Evolutionary conservation across 768 basidiomycete species (phyloP).

Genomic region (Hydnum rufescens): DNA sequence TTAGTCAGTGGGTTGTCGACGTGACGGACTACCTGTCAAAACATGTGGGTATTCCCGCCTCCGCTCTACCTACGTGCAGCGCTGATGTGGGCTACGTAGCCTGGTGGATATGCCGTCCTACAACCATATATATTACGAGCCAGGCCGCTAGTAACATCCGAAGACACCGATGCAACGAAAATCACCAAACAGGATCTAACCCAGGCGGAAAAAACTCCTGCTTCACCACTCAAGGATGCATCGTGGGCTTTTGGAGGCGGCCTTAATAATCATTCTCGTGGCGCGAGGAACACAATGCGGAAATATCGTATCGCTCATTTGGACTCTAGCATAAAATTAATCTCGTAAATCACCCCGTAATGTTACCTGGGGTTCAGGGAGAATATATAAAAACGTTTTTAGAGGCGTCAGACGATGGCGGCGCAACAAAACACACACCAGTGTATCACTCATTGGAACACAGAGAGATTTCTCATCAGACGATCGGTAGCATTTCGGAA

Average conservation of each 20-base stretch:
- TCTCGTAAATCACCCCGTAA: too few relatives aligned
- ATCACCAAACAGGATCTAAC: too few relatives aligned
- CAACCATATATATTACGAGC: not conserved
- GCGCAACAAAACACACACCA: not conserved
- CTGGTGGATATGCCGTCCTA: slow-evolving; percentile 1
- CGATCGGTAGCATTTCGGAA: slow-evolving; percentile 68
- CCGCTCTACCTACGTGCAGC: not conserved
- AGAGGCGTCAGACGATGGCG: too few relatives aligned
- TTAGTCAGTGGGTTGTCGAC: slow-evolving; percentile 4
- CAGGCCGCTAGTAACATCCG: too few relatives aligned
- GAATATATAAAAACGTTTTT: too few relatives aligned
- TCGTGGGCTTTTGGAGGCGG: slow-evolving; percentile 4
- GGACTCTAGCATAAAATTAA: not conserved
- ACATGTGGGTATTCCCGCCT: slow-evolving; percentile 4
- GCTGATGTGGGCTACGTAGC: slow-evolving; percentile 2
- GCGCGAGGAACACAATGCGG: not conserved
- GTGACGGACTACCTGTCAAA: slow-evolving; percentile 4
- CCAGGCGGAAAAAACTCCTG: slow-evolving; percentile 1
- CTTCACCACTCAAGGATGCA: not conserved
- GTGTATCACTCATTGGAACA: slow-evolving; percentile 2
- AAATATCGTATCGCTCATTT: not conserved
- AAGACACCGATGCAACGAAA: too few relatives aligned
- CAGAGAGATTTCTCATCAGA: slow-evolving; percentile 23
- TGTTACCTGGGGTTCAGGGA: too few relatives aligned
- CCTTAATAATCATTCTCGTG: slow-evolving; percentile 4